Base-by-base conservation (phyloP, 2,329 filamentous ascomycete genomes). In the Diaporthe sp. region DNA sequence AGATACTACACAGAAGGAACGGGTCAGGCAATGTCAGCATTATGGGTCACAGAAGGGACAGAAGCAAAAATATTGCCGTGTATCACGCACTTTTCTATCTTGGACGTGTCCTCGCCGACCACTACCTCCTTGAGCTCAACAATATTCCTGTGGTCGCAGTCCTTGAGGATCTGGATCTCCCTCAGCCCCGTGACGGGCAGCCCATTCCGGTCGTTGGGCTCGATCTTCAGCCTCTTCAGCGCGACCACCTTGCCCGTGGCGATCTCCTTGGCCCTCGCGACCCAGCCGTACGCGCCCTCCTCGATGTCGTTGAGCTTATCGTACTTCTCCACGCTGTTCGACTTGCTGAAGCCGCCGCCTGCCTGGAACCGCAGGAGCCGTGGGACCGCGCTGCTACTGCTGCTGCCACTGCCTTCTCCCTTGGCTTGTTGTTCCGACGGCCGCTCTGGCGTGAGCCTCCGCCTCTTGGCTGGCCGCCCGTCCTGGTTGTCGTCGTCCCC, bases 281-380 rank as follows among this genome's bases (percentile, higher is more conserved):
- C 97, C 90, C 93, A 96, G 60, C 97, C 97, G 83, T 99, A 99
- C 12, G 95, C 95, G 47, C 97, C 97, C 86, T 99, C 97, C 84
- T 98, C 97, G 80, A 99, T 99, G 82, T 97, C 94, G 83, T 99
- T 99, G 74, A 99, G 88, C 78, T 94, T 94, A 80, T 98, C 94
- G 85, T 96, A 99, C 81, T 95, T 93, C 80, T 96, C 93, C 35
- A 97, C 93, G 81, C 94, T 94, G 75, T 94, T 89, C 80, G 93
- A 94, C 74, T 85, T 87, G 68, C 90, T 89, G 91, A 95, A 97
- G 78, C 86, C 83, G 13, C 90, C 89, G 19, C 88, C 87, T 6
- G 45, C 70, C 13, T 93, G 89, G 80, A 97, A 96, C 15, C 93
- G 91, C 55, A 98, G 84, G 3, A 97, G 86, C 77, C 89, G 91